Percentiles rank a stretch among this genome's conserved stretches.
phyloP scores from a whole-genome alignment of 2,329 filamentous ascomycete genomes.

The Thermochaetoides dissita region DNA sequence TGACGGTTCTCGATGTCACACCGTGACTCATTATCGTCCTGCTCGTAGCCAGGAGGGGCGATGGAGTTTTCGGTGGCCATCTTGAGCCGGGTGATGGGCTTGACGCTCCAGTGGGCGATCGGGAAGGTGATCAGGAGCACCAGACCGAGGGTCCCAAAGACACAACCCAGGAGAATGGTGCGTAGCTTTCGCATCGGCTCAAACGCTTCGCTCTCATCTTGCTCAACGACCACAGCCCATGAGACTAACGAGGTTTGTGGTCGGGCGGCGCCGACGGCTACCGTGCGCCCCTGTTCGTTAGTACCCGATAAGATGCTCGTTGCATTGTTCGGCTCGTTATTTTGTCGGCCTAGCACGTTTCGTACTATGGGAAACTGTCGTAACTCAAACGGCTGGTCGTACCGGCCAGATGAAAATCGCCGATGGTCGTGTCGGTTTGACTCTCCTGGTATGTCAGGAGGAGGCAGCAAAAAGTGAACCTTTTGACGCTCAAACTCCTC shows the following conservation, averaged over 20 bases:
- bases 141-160: slow-evolving; percentile 67
- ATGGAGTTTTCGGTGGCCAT: slow-evolving; percentile 62
- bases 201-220: slow-evolving; percentile 60
- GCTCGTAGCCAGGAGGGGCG: slow-evolving; percentile 46
- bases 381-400: slow-evolving; percentile 43
- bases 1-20: slow-evolving; percentile 31
- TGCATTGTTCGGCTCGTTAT: slow-evolving; percentile 46
- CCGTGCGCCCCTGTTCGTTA: slow-evolving; percentile 56
- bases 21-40: slow-evolving; percentile 28
- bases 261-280: slow-evolving; percentile 70
- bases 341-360: slow-evolving; percentile 40
- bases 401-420: slow-evolving; percentile 26
- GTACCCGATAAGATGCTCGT: slow-evolving; percentile 52
- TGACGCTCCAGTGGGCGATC: slow-evolving; percentile 66
- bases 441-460: slow-evolving; percentile 25
- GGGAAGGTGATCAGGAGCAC: slow-evolving; percentile 61
- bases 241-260: slow-evolving; percentile 55
- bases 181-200: slow-evolving; percentile 61
- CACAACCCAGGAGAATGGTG: slow-evolving; percentile 67
- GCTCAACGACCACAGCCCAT: slow-evolving; percentile 74
- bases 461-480: slow-evolving; percentile 50
- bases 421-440: slow-evolving; percentile 35
- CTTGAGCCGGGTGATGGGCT: slow-evolving; percentile 65
- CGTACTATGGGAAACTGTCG: slow-evolving; percentile 48
- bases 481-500: slow-evolving; percentile 26